A percentile compares a stretch with the other conserved stretches of the same genome.
These are phyloP conservation scores for Paramecium bursaria DNA, from an alignment of 73 alveolate species.

Conservation along the genomic window DNA sequence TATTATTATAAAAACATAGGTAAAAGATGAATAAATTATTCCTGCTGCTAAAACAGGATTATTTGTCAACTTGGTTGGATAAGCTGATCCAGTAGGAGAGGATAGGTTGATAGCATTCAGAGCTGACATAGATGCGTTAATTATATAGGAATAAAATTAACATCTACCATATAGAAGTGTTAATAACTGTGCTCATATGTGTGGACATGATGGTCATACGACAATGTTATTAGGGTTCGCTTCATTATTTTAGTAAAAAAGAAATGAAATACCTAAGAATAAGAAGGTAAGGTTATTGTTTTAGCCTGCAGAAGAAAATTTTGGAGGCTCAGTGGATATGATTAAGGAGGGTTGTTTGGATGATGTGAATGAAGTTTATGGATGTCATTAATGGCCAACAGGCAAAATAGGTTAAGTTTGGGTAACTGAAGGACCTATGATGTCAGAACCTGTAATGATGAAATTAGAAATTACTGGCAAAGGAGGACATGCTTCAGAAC, in stretches of 20 bases:
- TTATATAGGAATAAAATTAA: constrained; percentile 72
- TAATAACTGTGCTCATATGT: constrained; percentile 80
- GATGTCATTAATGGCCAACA: constrained; percentile 74
- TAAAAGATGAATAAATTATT: constrained; percentile 38
- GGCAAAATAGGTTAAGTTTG: constrained; percentile 70
- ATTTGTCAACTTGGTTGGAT: constrained; percentile 53
- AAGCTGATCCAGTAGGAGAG: constrained; percentile 56
- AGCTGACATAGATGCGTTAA: constrained; percentile 80
- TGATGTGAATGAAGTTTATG: constrained; percentile 77
- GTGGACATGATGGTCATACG: constrained; percentile 85
- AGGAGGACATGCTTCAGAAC: constrained; percentile 82
- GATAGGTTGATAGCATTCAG: constrained; percentile 76
- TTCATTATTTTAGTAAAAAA: constrained; percentile 51
- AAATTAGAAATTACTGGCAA: constrained; percentile 70
- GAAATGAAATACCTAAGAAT: constrained; percentile 67
- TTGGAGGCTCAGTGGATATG: constrained; percentile 78
- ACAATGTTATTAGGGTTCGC: constrained; percentile 74
- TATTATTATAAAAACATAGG: not conserved
- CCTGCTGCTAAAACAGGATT: constrained; percentile 65
- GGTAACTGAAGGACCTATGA: constrained; percentile 70
- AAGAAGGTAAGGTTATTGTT: constrained; percentile 73
- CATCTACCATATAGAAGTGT: constrained; percentile 71
- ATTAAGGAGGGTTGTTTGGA: constrained; percentile 74
- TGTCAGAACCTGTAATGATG: constrained; percentile 72
- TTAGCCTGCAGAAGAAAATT: constrained; percentile 80